Evolutionary conservation across 495 filamentous ascomycete genomes (phyloP).

Genomic region (Pyrenula aspistea): DNA sequence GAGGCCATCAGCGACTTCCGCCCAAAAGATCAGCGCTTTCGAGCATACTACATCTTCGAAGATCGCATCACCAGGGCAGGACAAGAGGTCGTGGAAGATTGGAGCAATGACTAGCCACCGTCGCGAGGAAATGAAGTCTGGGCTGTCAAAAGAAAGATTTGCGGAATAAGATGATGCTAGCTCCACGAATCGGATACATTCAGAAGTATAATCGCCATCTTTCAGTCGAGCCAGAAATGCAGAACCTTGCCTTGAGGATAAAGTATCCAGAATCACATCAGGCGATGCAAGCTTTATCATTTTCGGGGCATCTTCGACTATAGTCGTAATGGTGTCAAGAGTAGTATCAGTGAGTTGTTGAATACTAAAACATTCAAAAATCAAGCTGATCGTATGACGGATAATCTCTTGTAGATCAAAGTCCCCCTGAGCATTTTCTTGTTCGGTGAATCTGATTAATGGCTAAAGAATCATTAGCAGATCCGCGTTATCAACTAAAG

Average conservation of each 20-base stretch:
- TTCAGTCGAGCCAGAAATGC: neutral
- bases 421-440: neutral
- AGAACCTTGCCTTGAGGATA: neutral
- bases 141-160: neutral
- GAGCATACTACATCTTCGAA: constrained; percentile 69
- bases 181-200: neutral
- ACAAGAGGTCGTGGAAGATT: constrained; percentile 48
- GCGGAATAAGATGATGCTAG: neutral
- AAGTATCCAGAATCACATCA: neutral
- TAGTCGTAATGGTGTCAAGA: neutral
- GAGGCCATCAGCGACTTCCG: constrained; percentile 29
- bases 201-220: neutral
- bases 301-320: neutral
- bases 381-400: neutral
- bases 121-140: neutral
- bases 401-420: neutral
- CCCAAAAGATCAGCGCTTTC: constrained; percentile 78
- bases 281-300: neutral
- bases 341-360: neutral
- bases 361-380: neutral
- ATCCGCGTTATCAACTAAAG: neutral
- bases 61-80: constrained; percentile 58
- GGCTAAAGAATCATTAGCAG: neutral
- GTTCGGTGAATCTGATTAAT: neutral
- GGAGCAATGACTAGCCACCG: neutral